These are phyloP conservation scores for Flaveria bidentis DNA, from an alignment of 129 eudicot species.

Conservation along the genomic window DNA sequence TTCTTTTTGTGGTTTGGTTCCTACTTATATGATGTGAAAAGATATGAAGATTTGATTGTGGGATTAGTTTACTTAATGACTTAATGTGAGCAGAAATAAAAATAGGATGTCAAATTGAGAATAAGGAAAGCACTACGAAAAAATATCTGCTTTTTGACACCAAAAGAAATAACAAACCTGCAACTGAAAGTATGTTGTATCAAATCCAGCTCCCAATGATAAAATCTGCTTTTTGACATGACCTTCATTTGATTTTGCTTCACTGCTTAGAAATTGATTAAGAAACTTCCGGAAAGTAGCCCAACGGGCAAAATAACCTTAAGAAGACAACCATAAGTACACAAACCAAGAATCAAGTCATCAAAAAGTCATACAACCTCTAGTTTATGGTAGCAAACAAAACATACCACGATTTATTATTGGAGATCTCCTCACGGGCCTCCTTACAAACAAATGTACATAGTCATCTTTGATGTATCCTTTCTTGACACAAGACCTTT, in stretches of 20 bases:
- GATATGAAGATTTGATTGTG: not conserved
- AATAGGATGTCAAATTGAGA: not conserved
- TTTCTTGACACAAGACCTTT: slow-evolving; percentile 89
- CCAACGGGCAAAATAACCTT: slow-evolving; percentile 97
- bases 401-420: slow-evolving; percentile 92
- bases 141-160: no score
- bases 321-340: slow-evolving; percentile 16
- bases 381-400: slow-evolving; percentile 22
- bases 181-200: slow-evolving; percentile 93
- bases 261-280: slow-evolving; percentile 62
- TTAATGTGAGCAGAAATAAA: not conserved
- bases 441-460: slow-evolving; percentile 80
- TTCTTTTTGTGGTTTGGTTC: not conserved
- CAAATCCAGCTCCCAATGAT: slow-evolving; percentile 98
- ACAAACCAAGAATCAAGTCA: slow-evolving; percentile 11
- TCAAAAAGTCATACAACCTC: slow-evolving; percentile 12
- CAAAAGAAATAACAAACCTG: slow-evolving; percentile 48
- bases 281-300: slow-evolving; percentile 87
- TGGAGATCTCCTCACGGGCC: slow-evolving; percentile 91
- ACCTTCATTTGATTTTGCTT: slow-evolving; percentile 43
- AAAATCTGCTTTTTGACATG: slow-evolving; percentile 70
- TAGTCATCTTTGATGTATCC: slow-evolving; percentile 95
- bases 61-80: slow-evolving; percentile 10
- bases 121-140: not conserved
- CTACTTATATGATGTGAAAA: not conserved